Conservation (phyloP, 805 yeast species). For the Henningerozyma blattae region DNA sequence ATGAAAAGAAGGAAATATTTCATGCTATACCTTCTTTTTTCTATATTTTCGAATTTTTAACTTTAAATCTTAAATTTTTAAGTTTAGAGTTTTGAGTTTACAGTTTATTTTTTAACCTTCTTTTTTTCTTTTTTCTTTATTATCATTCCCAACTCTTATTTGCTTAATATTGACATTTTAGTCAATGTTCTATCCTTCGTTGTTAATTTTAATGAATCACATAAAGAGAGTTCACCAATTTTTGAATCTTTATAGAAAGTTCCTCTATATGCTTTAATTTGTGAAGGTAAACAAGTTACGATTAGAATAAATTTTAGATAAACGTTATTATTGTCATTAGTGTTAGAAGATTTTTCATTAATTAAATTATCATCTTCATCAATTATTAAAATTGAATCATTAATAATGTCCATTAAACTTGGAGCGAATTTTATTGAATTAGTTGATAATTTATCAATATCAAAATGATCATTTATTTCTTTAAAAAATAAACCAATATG, state of each 20-base stretch:
- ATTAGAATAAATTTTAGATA: slow-evolving; percentile 9
- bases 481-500: no score
- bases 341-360: slow-evolving; percentile 1
- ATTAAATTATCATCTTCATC: slow-evolving; percentile 4
- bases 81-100: no score
- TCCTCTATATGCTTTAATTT: slow-evolving; percentile 13
- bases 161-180: slow-evolving; percentile 10
- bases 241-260: slow-evolving; percentile 9
- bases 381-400: slow-evolving; percentile 12
- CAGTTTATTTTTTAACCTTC: no score
- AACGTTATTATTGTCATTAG: slow-evolving; percentile 1
- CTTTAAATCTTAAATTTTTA: no score
- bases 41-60: no score
- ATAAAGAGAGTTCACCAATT: slow-evolving; percentile 10
- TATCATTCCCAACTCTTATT: no score
- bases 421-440: slow-evolving; percentile 10
- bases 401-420: slow-evolving; percentile 13
- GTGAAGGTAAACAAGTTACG: slow-evolving; percentile 10
- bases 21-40: no score
- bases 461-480: slow-evolving; percentile 5
- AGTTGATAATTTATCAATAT: slow-evolving; percentile 2
- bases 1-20: no score
- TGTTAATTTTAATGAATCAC: slow-evolving; percentile 11
- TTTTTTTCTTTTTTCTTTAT: no score
- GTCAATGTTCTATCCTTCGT: slow-evolving; percentile 10